Evolutionary conservation across 2,329 filamentous ascomycete genomes (phyloP).

Genomic region (Colletotrichum tanaceti): DNA sequence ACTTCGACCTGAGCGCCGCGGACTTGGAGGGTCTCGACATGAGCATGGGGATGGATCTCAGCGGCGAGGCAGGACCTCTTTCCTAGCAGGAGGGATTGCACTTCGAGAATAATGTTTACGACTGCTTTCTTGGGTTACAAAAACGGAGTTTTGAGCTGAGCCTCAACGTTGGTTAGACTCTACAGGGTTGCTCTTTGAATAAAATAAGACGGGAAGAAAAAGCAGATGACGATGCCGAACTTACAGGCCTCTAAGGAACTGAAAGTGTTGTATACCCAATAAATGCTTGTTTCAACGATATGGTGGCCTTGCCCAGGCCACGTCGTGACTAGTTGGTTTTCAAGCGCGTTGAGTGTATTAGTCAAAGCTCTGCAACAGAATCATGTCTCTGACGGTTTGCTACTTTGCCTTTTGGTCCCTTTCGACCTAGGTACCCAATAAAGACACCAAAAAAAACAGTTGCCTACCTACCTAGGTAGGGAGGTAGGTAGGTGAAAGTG

Average conservation of each 20-base stretch:
- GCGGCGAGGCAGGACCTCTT: conserved; percentile 14
- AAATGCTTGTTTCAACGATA: not conserved
- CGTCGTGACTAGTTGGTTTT: not conserved
- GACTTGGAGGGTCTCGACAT: conserved; percentile 41
- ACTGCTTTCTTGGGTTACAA: too few species aligned
- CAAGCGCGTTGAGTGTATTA: not conserved
- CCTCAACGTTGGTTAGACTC: not conserved
- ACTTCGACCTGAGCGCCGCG: conserved; percentile 53
- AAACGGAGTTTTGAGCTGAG: not conserved
- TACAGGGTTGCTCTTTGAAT: too few species aligned
- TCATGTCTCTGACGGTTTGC: too few species aligned
- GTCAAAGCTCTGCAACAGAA: too few species aligned
- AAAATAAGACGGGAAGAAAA: not conserved
- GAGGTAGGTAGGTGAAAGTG: too few species aligned
- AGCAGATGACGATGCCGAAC: not conserved
- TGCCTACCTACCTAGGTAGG: too few species aligned
- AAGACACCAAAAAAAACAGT: too few species aligned
- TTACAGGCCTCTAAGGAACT: not conserved
- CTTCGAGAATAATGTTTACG: not conserved
- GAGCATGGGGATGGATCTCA: conserved; percentile 36
- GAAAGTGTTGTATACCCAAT: not conserved
- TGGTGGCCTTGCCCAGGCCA: too few species aligned
- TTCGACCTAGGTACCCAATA: too few species aligned
- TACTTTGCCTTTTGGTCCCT: too few species aligned
- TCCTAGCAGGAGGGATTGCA: not conserved